Conservation (phyloP, 2,329 filamentous ascomycete genomes). For the Penicillium italicum region DNA sequence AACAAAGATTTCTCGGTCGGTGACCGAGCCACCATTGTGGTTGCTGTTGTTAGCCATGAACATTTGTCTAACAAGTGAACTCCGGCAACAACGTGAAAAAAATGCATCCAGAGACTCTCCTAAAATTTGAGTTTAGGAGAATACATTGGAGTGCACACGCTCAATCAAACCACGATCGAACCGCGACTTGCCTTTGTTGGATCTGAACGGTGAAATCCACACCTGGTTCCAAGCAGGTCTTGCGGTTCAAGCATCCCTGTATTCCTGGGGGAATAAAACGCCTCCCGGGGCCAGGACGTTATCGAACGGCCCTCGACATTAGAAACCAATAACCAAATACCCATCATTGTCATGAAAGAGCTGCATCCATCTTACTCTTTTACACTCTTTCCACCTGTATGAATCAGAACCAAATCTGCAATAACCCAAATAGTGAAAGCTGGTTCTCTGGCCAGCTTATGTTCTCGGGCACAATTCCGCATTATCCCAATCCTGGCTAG, state of each 20-base stretch:
- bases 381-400: neutral
- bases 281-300: neutral
- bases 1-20: neutral
- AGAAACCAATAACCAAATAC: neutral
- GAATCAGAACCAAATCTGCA: neutral
- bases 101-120: neutral
- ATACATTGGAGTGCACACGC: neutral
- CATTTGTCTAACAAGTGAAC: neutral
- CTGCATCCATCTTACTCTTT: neutral
- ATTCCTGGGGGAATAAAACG: neutral
- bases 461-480: conserved; percentile 18
- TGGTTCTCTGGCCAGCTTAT: neutral
- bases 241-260: neutral
- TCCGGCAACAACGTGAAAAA: neutral
- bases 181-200: neutral
- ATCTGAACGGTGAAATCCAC: neutral
- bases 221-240: neutral
- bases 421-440: neutral
- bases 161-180: neutral
- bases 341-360: neutral
- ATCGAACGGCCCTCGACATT: neutral
- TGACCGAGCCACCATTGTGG: neutral
- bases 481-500: conserved; percentile 29
- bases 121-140: neutral
- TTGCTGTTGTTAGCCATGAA: neutral